phyloP scores from a whole-genome alignment of 2,329 filamentous ascomycete genomes.

The Sporothrix phasma region DNA sequence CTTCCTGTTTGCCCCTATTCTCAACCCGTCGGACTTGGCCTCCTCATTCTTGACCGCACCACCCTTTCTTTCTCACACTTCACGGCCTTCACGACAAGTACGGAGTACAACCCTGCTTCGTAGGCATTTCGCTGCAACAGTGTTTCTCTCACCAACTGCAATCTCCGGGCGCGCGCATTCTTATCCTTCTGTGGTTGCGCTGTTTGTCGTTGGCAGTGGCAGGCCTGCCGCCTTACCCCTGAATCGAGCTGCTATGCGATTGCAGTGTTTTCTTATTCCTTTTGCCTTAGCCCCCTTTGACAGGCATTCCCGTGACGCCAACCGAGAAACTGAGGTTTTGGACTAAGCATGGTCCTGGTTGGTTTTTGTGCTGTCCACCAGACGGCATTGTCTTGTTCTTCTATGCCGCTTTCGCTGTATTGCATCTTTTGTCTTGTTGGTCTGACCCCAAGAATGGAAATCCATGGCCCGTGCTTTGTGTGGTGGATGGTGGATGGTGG shows the following conservation, averaged over 20 bases:
- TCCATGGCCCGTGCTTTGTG: too few relatives aligned
- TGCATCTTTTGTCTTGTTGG: neutral
- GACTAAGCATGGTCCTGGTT: neutral
- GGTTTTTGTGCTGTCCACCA: neutral
- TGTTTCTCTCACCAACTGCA: neutral
- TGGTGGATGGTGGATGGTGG: neutral
- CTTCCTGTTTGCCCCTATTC: neutral
- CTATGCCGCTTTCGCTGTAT: neutral
- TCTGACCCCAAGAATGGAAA: neutral
- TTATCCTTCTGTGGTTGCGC: neutral
- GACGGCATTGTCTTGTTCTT: neutral
- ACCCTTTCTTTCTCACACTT: neutral
- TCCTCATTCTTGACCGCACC: neutral
- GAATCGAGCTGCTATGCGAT: neutral
- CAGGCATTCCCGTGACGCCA: neutral
- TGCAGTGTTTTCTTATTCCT: too few relatives aligned
- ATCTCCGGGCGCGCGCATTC: neutral
- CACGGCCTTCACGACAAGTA: neutral
- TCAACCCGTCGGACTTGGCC: neutral
- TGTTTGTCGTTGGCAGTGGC: neutral
- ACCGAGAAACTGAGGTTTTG: neutral
- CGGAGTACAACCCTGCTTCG: too few relatives aligned
- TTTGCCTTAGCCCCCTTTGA: neutral
- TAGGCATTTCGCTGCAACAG: too few relatives aligned
- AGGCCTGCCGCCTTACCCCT: slow-evolving; percentile 1